Base-by-base conservation (phyloP, 768 basidiomycete genomes). In the Agaricus blazei region DNA sequence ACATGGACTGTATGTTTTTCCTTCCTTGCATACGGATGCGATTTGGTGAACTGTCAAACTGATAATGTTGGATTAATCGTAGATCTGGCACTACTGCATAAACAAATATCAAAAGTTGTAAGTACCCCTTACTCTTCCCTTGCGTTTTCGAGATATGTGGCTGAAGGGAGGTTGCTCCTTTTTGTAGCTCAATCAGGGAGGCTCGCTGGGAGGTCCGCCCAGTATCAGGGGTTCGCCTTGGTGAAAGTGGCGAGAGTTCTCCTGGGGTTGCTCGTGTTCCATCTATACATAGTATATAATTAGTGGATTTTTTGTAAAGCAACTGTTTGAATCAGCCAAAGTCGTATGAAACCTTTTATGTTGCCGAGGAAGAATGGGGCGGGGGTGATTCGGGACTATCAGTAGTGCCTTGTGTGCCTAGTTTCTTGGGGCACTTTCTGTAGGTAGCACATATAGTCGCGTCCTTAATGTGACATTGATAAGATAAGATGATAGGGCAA, bases 1-100 rank as follows among this genome's bases (percentile, higher is more conserved):
- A 96, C 70, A 70, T 86, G 4, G 93, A 97, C 67, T 94, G 93
- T 96, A 63, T 34, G 34, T 34, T 60, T 85, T 76, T 5, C 34
- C 4, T 15, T 36, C 26, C 28, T n/a, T 11, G 15, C 45, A 14
- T 19, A 37, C 46, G 49, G 46, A 34, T 26, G 29, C 34, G 9
- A n/a, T 3, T 27, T 19, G 19, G 19, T 19, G 19, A 12, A 31
- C 40, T 28, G 4, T 41, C 34, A n/a, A n/a, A 52, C 28, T 34
- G 19, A 34, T 11, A 8, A 8, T 34, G 34, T 34, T 2, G 7
- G 41, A 31, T 23, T 56, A 9, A 31, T 52, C 34, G 4, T 53
- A 82, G 80, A 76, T 65, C 59, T 82, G 49, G 77, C 79, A 27
- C 54, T 79, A 19, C 59, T 81, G 7, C 79, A 81, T 62, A 75